These are phyloP conservation scores for Globisporangium orthogonon DNA, from an alignment of 352 stramenopile genomes.

Conservation along the genomic window DNA sequence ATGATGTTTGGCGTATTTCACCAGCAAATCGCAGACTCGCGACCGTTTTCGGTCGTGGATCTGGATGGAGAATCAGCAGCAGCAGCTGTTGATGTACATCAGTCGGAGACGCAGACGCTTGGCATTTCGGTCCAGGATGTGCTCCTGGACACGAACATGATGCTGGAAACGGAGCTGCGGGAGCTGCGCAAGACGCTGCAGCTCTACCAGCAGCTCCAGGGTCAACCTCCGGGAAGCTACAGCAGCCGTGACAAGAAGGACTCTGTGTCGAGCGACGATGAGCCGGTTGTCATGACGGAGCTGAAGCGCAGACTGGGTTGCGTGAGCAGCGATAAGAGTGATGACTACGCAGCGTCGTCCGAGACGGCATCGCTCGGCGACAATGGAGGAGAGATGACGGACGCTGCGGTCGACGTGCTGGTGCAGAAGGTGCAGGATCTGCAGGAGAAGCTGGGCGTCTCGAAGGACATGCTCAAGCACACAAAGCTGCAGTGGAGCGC, in stretches of 20 bases:
- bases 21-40: conserved; percentile 54
- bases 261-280: neutral
- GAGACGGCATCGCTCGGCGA: conserved; percentile 17
- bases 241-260: neutral
- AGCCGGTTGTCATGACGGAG: neutral
- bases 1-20: neutral
- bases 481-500: conserved; percentile 62
- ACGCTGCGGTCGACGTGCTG: conserved; percentile 23
- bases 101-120: conserved; percentile 18
- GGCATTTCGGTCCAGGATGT: conserved; percentile 42
- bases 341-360: conserved; percentile 11
- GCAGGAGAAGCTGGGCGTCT: conserved; percentile 38
- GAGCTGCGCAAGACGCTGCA: conserved; percentile 21
- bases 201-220: conserved; percentile 7
- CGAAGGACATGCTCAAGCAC: conserved; percentile 49
- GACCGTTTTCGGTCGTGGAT: conserved; percentile 23
- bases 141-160: conserved; percentile 48
- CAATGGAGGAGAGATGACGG: conserved; percentile 13
- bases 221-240: conserved; percentile 1
- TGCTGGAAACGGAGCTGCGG: conserved; percentile 35
- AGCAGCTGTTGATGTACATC: conserved; percentile 9
- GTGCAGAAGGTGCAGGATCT: conserved; percentile 30
- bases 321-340: conserved; percentile 26
- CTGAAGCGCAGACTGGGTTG: conserved; percentile 23
- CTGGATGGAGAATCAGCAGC: neutral